These are phyloP conservation scores for Globisporangium uncinulatum DNA, from an alignment of 352 stramenopile genomes.

Conservation along the genomic window DNA sequence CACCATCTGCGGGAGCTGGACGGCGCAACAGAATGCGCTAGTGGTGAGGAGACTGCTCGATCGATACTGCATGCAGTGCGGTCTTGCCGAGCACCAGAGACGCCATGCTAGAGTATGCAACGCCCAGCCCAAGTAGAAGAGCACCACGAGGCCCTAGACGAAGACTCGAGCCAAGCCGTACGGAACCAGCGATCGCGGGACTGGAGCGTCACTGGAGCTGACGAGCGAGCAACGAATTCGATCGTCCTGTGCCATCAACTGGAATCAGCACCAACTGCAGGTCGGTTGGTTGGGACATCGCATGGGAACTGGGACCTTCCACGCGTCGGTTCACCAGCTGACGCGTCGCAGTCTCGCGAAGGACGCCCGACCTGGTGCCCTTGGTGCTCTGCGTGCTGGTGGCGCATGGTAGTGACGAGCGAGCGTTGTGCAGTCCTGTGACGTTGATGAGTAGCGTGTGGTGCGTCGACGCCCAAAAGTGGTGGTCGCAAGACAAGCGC, in stretches of 20 bases:
- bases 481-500: background rate
- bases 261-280: too few relatives aligned
- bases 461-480: background rate
- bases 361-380: too few relatives aligned
- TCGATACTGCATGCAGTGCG: slow-evolving; percentile 2
- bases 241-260: too few relatives aligned
- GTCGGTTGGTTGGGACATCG: too few relatives aligned
- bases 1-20: slow-evolving; percentile 4
- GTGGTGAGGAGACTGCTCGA: background rate
- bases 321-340: too few relatives aligned
- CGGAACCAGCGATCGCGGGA: slow-evolving; percentile 5
- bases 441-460: background rate
- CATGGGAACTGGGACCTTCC: too few relatives aligned
- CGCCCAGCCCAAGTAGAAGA: slow-evolving; percentile 5
- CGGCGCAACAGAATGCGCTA: background rate
- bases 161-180: background rate
- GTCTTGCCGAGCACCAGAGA: slow-evolving; percentile 6
- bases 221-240: too few relatives aligned
- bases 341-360: too few relatives aligned
- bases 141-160: background rate
- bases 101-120: slow-evolving; percentile 8
- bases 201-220: too few relatives aligned
- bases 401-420: background rate
- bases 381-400: background rate
- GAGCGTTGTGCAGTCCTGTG: background rate